Evolutionary conservation across 2,329 filamentous ascomycete genomes (phyloP).

Genomic region (Penicillium sp.): DNA sequence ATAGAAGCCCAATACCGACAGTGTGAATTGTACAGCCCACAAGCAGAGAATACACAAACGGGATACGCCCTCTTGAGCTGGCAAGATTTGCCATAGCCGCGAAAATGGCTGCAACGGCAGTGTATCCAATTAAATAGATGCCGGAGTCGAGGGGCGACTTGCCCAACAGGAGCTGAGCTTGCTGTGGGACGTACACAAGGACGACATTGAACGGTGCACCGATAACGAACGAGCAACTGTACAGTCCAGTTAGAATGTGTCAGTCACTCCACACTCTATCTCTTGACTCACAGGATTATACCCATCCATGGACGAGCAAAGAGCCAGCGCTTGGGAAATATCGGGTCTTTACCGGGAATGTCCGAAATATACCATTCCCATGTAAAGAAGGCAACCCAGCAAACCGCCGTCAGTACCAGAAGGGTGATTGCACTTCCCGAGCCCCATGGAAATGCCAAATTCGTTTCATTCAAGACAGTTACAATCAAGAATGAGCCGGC

Average conservation of each 20-base stretch:
- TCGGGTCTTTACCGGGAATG: constrained; percentile 21
- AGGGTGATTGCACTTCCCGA: constrained; percentile 33
- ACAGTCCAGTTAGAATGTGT: background rate
- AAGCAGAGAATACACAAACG: constrained; percentile 26
- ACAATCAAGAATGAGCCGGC: constrained; percentile 44
- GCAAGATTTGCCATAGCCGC: constrained; percentile 21
- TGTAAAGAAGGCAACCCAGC: constrained; percentile 29
- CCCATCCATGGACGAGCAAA: constrained; percentile 25
- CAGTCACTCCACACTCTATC: background rate
- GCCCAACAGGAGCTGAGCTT: constrained; percentile 23
- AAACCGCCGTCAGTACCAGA: constrained; percentile 21
- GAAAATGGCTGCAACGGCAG: constrained; percentile 21
- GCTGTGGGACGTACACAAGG: constrained; percentile 28
- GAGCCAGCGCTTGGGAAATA: constrained; percentile 28
- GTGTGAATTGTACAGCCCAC: constrained; percentile 24
- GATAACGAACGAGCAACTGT: constrained; percentile 25
- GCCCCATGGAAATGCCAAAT: constrained; percentile 42
- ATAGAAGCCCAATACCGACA: constrained; percentile 24
- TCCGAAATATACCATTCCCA: constrained; percentile 30
- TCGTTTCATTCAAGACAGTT: constrained; percentile 45
- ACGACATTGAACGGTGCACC: constrained; percentile 27
- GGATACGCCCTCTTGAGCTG: constrained; percentile 21
- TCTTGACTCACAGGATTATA: constrained; percentile 21
- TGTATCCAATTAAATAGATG: constrained; percentile 25
- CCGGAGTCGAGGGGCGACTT: constrained; percentile 26